Evolutionary conservation across 2,329 filamentous ascomycete genomes (phyloP), one percentile per base, ranked within the genome.

Genomic region (Phaeosphaeriaceae sp.): DNA sequence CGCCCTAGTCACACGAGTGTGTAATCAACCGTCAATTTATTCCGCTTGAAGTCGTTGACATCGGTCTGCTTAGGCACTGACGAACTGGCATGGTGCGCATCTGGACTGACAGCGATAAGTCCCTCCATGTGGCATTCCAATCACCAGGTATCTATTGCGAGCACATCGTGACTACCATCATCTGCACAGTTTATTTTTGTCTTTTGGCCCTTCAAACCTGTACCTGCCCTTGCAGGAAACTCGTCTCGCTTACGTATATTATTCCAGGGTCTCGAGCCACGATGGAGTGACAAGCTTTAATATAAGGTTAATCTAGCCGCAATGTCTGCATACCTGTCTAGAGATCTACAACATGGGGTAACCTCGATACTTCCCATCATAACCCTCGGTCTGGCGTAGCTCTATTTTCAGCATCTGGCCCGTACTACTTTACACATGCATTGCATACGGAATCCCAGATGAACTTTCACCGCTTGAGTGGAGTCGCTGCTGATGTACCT

Each of bases 241-340:
- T 48, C 42, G 60, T 53, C 54, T 64, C 60, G 64, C 63, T 61
- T 63, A 66, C 21, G 43, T 62, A 60, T 49, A 64, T 66, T 59
- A 46, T 45, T 44, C 50, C 61, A 58, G 56, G 60, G 50, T 48
- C 51, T 52, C 50, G 51, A 49, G 60, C 54, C 42, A 54, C 48
- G 51, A 58, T 61, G 52, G 48, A 64, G 38, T 59, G 66, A 71
- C 67, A 73, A 70, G 69, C 69, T 68, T 72, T 72, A 72, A 72
- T 68, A 65, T 70, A 70, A 70, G 63, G 63, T 71, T 71, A 73
- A 73, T 71, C 60, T 71, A 66, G 52, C 57, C 54, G 59, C 68
- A 66, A 70, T 71, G 61, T 63, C 55, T 63, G 59, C 62, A 61
- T 59, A 43, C 60, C 59, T 46, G 23, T 61, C 67, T 68, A 50